Evolutionary conservation across 2,329 filamentous ascomycete species (phyloP).

Genomic region (Colletotrichum lini): DNA sequence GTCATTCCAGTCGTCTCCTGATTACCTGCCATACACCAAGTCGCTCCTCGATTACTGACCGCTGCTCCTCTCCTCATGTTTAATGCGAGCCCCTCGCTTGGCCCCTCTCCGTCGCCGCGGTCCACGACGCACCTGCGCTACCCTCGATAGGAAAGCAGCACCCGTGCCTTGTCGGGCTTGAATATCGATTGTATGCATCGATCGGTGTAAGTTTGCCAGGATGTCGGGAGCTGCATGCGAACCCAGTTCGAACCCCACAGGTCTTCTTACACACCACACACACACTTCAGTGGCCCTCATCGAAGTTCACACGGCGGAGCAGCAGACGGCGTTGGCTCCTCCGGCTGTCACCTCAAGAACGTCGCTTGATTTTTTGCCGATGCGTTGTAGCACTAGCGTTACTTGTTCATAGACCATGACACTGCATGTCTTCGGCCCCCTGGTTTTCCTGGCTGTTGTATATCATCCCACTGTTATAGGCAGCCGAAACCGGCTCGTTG

Average conservation of each 20-base stretch:
- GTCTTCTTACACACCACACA: background rate
- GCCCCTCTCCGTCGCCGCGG: slow-evolving; percentile 16
- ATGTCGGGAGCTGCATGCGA: background rate
- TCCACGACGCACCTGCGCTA: slow-evolving; percentile 20
- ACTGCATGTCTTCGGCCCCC: background rate
- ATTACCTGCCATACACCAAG: slow-evolving; percentile 4
- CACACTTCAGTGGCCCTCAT: too few relatives aligned
- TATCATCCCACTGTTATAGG: background rate
- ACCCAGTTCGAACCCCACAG: too few relatives aligned
- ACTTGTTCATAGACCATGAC: background rate
- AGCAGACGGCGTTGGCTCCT: background rate
- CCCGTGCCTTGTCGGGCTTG: slow-evolving; percentile 25
- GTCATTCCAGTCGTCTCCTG: slow-evolving; percentile 14
- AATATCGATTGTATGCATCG: slow-evolving; percentile 24
- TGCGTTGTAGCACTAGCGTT: slow-evolving; percentile 3
- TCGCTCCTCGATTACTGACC: slow-evolving; percentile 28
- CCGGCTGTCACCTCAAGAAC: background rate
- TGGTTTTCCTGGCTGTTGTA: background rate
- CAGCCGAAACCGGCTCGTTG: background rate
- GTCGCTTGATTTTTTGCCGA: background rate
- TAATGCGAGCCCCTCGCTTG: slow-evolving; percentile 14
- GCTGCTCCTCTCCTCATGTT: slow-evolving; percentile 18
- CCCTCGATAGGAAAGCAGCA: slow-evolving; percentile 26
- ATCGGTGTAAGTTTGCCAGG: background rate
- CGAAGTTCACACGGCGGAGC: background rate